Percentiles rank a stretch among this genome's conserved stretches.
Conservation (phyloP, 108 stramenopile species). For the Cyclotella kingstonii region DNA sequence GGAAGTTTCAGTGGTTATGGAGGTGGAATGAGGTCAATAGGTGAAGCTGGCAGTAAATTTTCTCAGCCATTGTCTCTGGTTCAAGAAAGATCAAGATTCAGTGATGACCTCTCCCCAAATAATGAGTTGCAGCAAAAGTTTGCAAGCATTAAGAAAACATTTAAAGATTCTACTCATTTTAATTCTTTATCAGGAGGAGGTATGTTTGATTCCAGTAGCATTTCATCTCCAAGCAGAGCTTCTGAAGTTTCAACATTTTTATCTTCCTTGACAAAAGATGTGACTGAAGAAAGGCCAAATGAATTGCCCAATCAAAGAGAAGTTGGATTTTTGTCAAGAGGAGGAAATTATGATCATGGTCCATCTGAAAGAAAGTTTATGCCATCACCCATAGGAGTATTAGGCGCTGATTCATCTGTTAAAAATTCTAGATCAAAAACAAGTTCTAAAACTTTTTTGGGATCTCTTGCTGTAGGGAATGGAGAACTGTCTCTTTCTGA, state of each 20-base stretch:
- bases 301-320: too few relatives aligned
- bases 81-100: neutral
- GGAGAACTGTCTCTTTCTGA: neutral
- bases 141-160: too few relatives aligned
- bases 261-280: constrained; percentile 1
- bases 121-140: too few relatives aligned
- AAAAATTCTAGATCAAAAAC: constrained; percentile 1
- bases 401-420: constrained; percentile 1
- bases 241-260: constrained; percentile 10
- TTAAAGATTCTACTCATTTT: neutral
- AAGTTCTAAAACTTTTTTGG: constrained; percentile 16
- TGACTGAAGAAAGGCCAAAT: constrained; percentile 1
- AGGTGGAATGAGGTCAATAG: neutral
- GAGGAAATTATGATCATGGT: constrained; percentile 1
- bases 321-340: neutral
- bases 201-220: neutral
- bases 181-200: neutral
- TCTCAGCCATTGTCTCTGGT: neutral
- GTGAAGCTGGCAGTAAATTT: neutral
- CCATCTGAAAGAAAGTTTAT: neutral
- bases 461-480: constrained; percentile 8
- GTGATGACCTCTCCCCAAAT: neutral
- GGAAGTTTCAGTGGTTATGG: neutral
- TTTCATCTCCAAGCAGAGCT: constrained; percentile 2
- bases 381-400: constrained; percentile 12